Evolutionary conservation across 2,329 filamentous ascomycete species (phyloP).

Genomic region (Scorias spongiosa): DNA sequence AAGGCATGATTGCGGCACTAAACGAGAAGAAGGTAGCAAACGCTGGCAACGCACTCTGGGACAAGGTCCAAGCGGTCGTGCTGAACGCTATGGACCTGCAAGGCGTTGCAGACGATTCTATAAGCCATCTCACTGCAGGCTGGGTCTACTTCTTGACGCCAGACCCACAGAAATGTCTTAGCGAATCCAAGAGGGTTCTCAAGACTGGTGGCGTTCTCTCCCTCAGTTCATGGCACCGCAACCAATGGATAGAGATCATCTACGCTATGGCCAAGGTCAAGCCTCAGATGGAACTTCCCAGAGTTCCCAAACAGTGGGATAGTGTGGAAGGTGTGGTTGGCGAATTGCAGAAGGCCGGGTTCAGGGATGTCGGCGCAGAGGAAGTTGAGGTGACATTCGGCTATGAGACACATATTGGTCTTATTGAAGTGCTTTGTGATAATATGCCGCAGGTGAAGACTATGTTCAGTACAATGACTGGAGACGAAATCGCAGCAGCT

Average conservation of each 20-base stretch:
- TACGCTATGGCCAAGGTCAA: slow-evolving; percentile 6
- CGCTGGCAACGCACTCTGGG: slow-evolving; percentile 9
- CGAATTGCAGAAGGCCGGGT: slow-evolving; percentile 16
- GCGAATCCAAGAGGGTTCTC: slow-evolving; percentile 13
- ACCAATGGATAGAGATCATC: slow-evolving; percentile 17
- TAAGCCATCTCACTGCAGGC: slow-evolving; percentile 18
- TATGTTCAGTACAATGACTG: neutral
- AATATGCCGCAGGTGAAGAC: neutral
- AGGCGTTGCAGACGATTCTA: slow-evolving; percentile 8
- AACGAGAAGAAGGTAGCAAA: slow-evolving; percentile 2
- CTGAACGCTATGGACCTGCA: slow-evolving; percentile 15
- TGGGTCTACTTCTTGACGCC: slow-evolving; percentile 19
- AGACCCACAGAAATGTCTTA: slow-evolving; percentile 12
- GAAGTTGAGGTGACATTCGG: slow-evolving; percentile 12
- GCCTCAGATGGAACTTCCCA: slow-evolving; percentile 7
- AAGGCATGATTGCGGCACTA: slow-evolving; percentile 16
- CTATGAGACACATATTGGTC: slow-evolving; percentile 8
- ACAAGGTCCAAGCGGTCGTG: slow-evolving; percentile 10
- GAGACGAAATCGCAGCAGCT: slow-evolving; percentile 10
- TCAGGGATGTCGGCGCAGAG: slow-evolving; percentile 11
- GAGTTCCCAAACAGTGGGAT: slow-evolving; percentile 14
- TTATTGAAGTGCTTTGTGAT: slow-evolving; percentile 7
- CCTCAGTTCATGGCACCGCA: slow-evolving; percentile 14
- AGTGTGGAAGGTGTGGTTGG: slow-evolving; percentile 5
- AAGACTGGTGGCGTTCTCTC: slow-evolving; percentile 10